Base-by-base conservation (phyloP, 352 stramenopile genomes). In the Hyphochytrium catenoides region DNA sequence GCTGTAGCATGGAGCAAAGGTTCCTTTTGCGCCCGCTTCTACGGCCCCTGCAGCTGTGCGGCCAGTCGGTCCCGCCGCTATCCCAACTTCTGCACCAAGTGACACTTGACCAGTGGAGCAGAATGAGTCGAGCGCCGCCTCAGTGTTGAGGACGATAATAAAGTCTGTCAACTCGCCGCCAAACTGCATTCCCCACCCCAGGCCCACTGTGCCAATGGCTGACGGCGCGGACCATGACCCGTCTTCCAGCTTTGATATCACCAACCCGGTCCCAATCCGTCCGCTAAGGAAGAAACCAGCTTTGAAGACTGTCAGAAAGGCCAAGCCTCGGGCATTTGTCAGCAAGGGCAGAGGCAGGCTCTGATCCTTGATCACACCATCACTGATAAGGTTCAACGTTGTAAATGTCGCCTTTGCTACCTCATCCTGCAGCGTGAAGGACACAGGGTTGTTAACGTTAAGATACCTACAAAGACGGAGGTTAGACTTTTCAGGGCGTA, bases 171-270 rank as follows among this genome's bases (percentile, higher is more conserved):
- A 56, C 41, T 91, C 75, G 18, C 64, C 82, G 37, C 84, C 84
- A 25, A 90, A 66, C 46, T 93, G 63, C 11, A 76, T 62, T 1
- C 84, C 84, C 65, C 69, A 94, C 26, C 76, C 67, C 8, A 82
- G 48, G 24, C 82, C 82, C 3, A 64, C 71, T 20, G 84, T 78
- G 28, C 65, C 83, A 41, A 97, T 93, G 6, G 84, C 82, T 6
- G 77, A 94, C 11, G 88, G 88, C 22, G 85, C 82, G 15, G 75
- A 94, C 85, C 88, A 96, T 26, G 73, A 74, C 2, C 84, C 84
- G 47, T 94, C 82, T 14, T 70, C 59, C 11, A 94, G 59, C 20
- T 66, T 60, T 2, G 84, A 58, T 41, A 95, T 60, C 5, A 97
- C 72, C 34, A 97, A 76, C 3, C 88, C 88, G 8, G 77, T 89